Percentiles rank a stretch among this genome's conserved stretches.
Conservation (phyloP, 1,139 yeast species). For the Candida dubliniensis region DNA sequence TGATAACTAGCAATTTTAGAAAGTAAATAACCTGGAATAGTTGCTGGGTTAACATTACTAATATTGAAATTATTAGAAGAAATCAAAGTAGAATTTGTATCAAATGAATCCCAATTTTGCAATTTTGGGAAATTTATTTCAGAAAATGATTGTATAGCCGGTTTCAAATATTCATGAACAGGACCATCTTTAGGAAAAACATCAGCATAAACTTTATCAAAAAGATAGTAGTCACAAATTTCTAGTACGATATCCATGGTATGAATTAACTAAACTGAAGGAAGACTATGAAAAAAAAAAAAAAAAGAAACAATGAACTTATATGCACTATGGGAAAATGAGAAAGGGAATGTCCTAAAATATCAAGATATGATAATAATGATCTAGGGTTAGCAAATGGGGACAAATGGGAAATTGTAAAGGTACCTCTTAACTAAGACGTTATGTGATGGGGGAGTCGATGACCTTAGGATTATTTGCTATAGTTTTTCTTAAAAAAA, state of each 20-base stretch:
- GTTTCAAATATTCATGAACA: constrained; percentile 18
- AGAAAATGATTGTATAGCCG: constrained; percentile 7
- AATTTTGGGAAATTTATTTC: constrained; percentile 4
- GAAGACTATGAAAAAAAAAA: not conserved
- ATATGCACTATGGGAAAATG: not conserved
- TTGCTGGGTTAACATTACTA: constrained; percentile 14
- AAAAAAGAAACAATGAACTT: not conserved
- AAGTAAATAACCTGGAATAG: constrained; percentile 9
- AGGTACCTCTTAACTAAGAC: too few species aligned
- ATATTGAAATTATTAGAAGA: constrained; percentile 7
- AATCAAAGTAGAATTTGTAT: constrained; percentile 6
- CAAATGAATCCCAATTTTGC: constrained; percentile 5
- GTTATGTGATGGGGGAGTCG: too few species aligned
- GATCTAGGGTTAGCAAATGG: too few species aligned
- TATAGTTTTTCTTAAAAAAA: not conserved
- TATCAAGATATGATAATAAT: too few species aligned
- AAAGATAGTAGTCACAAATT: constrained; percentile 63
- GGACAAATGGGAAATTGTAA: too few species aligned
- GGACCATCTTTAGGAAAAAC: constrained; percentile 36
- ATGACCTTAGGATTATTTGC: not conserved
- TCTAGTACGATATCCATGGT: constrained; percentile 89
- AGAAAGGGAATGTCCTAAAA: not conserved
- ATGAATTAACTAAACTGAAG: not conserved
- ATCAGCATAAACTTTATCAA: constrained; percentile 71
- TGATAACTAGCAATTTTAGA: constrained; percentile 27